Base-by-base conservation (phyloP, 768 basidiomycete genomes). In the Strobilomyces echinocephalus region DNA sequence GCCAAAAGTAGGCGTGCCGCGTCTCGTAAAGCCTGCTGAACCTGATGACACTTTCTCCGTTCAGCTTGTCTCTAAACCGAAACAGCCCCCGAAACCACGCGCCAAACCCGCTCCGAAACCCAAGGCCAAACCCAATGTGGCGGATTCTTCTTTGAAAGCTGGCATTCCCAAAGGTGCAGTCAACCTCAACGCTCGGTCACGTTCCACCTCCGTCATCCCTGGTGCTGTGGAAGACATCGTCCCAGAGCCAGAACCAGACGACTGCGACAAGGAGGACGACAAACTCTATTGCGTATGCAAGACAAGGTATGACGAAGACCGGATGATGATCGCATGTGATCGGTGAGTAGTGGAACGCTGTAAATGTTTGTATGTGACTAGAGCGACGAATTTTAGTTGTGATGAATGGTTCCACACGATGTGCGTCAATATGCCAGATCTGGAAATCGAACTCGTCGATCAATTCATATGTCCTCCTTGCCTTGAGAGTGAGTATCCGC, bases 331-430 rank as follows among this genome's bases (percentile, higher is more conserved):
- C 67, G 93, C 90, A 26, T 95, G 93, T 65, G 93, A 95, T 74
- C 79, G 84, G 91, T 91, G 60, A 50, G 87, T 69, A 36, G 42
- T 34, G 30, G 6, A 45, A 26, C 44, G 46, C 49, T 36, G 43
- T 36, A 51, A 34, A 43, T 4, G 36, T 21, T 42, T 0, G 26
- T 34, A 30, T 44, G 20, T 54, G 16, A 18, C 45, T 50, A 6
- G 51, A 46, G 7, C 12, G 21, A 34, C 20, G 46, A 16, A 18
- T 40, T n/a, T 16, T 52, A 93, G 92, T 28, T 95, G 93, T 69
- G 93, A 95, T 63, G 89, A 94, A 56, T 97, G 93, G 93, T 95
- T 91, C 67, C 93, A 97, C 66, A 87, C 88, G 0, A 78, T 82
- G 45, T 97, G 93, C 61, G 84, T 95, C 26, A 73, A 81, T 39